These are phyloP conservation scores for Umbelopsis sp. DNA, from an alignment of 192 early-diverging fungal genomes.

Conservation along the genomic window DNA sequence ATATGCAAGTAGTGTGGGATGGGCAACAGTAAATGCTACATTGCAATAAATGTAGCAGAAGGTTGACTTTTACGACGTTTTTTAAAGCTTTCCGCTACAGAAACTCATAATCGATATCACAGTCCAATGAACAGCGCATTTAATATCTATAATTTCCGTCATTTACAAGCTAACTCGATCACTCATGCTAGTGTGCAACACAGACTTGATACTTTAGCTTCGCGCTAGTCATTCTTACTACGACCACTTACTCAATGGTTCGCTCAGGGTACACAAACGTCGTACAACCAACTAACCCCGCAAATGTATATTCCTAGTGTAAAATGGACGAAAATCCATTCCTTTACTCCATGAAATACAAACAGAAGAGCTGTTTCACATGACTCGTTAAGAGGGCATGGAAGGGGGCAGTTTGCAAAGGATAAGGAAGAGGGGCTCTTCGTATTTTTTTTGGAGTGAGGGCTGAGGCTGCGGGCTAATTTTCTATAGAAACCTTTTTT, in stretches of 20 bases:
- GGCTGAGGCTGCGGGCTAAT: not conserved
- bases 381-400: constrained; percentile 7
- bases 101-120: too few species aligned
- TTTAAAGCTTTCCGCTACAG: too few species aligned
- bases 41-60: too few species aligned
- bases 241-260: not conserved
- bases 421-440: not conserved
- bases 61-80: too few species aligned
- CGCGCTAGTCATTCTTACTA: not conserved
- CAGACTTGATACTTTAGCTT: too few species aligned
- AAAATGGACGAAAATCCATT: too few species aligned
- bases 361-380: not conserved
- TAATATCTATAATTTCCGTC: too few species aligned
- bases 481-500: constrained; percentile 13
- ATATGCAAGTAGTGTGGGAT: too few species aligned
- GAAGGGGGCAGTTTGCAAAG: not conserved
- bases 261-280: constrained; percentile 10
- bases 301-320: constrained; percentile 4
- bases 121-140: too few species aligned
- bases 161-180: too few species aligned
- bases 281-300: constrained; percentile 7
- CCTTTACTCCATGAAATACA: not conserved
- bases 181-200: too few species aligned
- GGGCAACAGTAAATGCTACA: too few species aligned
- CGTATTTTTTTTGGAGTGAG: not conserved